Evolutionary conservation across 164 flowering plant species (phyloP).

Genomic region (Euptelea pleiosperma): DNA sequence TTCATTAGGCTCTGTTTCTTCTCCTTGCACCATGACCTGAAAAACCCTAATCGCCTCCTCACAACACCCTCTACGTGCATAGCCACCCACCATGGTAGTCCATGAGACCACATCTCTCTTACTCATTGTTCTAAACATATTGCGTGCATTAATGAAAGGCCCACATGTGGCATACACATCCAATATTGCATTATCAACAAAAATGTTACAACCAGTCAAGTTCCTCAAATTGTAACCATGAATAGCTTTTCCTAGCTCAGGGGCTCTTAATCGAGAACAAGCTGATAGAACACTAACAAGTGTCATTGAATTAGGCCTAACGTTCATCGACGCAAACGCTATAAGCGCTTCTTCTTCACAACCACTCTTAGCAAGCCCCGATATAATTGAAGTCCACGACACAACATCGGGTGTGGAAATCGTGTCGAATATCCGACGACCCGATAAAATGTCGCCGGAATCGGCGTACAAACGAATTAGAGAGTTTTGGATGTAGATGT

Average conservation of each 20-base stretch:
- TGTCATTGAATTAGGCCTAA: slow-evolving; percentile 29
- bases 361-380: slow-evolving; percentile 31
- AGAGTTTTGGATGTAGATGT: slow-evolving; percentile 28
- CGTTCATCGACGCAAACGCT: slow-evolving; percentile 25
- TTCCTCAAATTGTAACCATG: slow-evolving; percentile 25
- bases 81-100: slow-evolving; percentile 40
- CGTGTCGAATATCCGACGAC: slow-evolving; percentile 16
- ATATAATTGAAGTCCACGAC: slow-evolving; percentile 38
- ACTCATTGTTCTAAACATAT: slow-evolving; percentile 23
- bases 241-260: slow-evolving; percentile 22
- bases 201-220: slow-evolving; percentile 10
- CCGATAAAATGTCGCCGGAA: slow-evolving; percentile 12
- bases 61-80: slow-evolving; percentile 25
- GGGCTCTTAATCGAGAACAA: slow-evolving; percentile 18
- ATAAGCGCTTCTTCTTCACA: slow-evolving; percentile 26
- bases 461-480: slow-evolving; percentile 24
- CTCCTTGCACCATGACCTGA: slow-evolving; percentile 16
- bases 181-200: slow-evolving; percentile 26
- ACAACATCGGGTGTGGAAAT: slow-evolving; percentile 27
- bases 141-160: slow-evolving; percentile 13
- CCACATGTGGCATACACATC: slow-evolving; percentile 26
- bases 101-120: slow-evolving; percentile 40
- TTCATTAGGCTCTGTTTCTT: slow-evolving; percentile 28
- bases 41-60: slow-evolving; percentile 24
- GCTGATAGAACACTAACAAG: slow-evolving; percentile 29